Base-by-base conservation (phyloP, 2,329 filamentous ascomycete genomes). In the Ceratocystis ficicola region DNA sequence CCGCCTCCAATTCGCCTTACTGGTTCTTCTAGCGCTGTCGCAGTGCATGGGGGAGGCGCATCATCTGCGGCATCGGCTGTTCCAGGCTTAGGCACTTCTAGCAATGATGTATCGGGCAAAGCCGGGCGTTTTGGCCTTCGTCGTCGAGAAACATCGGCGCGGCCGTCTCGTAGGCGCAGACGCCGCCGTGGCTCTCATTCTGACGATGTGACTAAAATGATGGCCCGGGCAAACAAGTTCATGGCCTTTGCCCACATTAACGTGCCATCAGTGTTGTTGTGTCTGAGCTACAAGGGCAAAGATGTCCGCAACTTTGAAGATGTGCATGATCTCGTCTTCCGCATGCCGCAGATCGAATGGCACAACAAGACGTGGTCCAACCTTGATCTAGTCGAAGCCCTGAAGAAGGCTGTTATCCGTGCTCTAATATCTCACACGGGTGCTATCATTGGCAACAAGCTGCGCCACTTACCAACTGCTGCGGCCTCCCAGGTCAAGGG, bases 321-420 rank as follows among this genome's bases (percentile, higher is more conserved):
- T 75, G 88, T 99, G 17, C 93, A 99, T 76, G 88, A 97, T 73
- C 95, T 99, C 70, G 94, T 99, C 62, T 99, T 99, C 82, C 86
- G 90, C 44, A 84, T 99, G 76, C 94, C 94, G 2, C 88, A 89
- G 1, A 86, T 99, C 60, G 94, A 99, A 74, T 97, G 96, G 77
- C 86, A 90, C 69, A 99, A 99, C 80, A 99, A 99, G 79, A 97
- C 92, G 7, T 99, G 94, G 94, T 96, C 91, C 5, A 99, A 97
- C 74, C 82, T 99, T 5, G 94, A 99, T 72, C 83, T 99, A 8
- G 92, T 93, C 0, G 80, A 97, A 61, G 88, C 91, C 15, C 81
- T 99, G 65, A 97, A 99, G 78, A 95, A 92, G 73, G 92, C 95
- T 60, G 89, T 97, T 67, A 90, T 96, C 73, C 89, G 91, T 72